Evolutionary conservation across 257 asterid species (phyloP), one percentile per base, ranked within the genome.

Genomic region (Solanum phureja): DNA sequence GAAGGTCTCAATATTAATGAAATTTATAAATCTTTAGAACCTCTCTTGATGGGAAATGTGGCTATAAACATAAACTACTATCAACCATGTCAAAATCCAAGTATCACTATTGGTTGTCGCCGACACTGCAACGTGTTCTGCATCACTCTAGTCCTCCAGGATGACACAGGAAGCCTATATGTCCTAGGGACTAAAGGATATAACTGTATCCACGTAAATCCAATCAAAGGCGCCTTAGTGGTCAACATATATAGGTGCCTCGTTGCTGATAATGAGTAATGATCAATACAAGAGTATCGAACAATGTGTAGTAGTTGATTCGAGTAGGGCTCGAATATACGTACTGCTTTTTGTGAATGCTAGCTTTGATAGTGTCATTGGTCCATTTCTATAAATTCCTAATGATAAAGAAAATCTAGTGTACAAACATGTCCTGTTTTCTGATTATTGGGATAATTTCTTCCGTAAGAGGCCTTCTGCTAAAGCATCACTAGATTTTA

Each of bases 111-210:
- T 11, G 95, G 96, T 87, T 90, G 90, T 4, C 92, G 92, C 19
- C 87, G 87, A 12, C 95, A 94, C 44, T 88, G 95, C 9, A 94
- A 92, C 58, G 10, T 91, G 31, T 90, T 94, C 1, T 89, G 91
- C 10, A 90, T 92, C 9, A 92, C 96, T 2, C 19, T 92, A 83
- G 93, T 94, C 74, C 92, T 92, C 75, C 95, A 92, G 82, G 93
- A 94, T 3, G 95, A 94, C 27, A 92, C 89, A 0, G 92, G 96
- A 1, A 94, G 96, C 31, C 93, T 94, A 18, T 94, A 90, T 27
- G 93, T 93, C 29, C 90, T 89, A 64, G 92, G 87, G 72, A 11
- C 52, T 7, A 88, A 88, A 31, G 68, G 69, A 7, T 85, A 89
- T 31, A 66, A 58, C 44, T 93, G 93, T 94, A 90, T 93, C 88